These are phyloP conservation scores for Melastoma candidum DNA, from an alignment of 441 rosid species.

Conservation along the genomic window DNA sequence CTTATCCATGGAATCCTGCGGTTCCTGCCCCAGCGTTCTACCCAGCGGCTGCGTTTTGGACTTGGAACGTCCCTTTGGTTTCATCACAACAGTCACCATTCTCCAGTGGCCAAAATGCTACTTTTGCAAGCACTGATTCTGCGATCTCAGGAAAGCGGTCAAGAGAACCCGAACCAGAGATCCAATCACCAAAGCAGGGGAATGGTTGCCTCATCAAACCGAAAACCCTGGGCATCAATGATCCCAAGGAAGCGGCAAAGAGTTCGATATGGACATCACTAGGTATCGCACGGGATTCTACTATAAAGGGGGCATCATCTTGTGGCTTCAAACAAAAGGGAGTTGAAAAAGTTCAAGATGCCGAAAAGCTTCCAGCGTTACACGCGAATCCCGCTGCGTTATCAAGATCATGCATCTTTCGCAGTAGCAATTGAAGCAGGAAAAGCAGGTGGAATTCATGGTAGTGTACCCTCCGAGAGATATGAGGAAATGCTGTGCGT, in stretches of 20 bases:
- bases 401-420: constrained; percentile 44
- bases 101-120: not conserved
- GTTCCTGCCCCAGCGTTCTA: constrained; percentile 14
- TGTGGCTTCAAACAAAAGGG: constrained; percentile 19
- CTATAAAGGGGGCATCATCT: constrained; percentile 1
- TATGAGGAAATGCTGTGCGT: too few species aligned
- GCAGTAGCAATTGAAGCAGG: constrained; percentile 19
- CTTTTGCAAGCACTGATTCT: constrained; percentile 6
- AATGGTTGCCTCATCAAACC: not conserved
- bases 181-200: not conserved
- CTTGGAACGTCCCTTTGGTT: constrained; percentile 14
- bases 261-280: constrained; percentile 26
- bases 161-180: constrained; percentile 19
- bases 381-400: constrained; percentile 57
- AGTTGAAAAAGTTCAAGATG: constrained; percentile 15
- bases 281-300: constrained; percentile 9
- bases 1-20: constrained; percentile 29
- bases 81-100: constrained; percentile 19
- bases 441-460: too few species aligned
- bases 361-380: constrained; percentile 23
- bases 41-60: constrained; percentile 32
- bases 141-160: constrained; percentile 31
- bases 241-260: constrained; percentile 21
- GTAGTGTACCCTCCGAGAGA: too few species aligned
- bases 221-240: constrained; percentile 25